These are phyloP conservation scores for Chlamydomonas eustigma DNA, from an alignment of 139 green algal genomes.

Conservation along the genomic window DNA sequence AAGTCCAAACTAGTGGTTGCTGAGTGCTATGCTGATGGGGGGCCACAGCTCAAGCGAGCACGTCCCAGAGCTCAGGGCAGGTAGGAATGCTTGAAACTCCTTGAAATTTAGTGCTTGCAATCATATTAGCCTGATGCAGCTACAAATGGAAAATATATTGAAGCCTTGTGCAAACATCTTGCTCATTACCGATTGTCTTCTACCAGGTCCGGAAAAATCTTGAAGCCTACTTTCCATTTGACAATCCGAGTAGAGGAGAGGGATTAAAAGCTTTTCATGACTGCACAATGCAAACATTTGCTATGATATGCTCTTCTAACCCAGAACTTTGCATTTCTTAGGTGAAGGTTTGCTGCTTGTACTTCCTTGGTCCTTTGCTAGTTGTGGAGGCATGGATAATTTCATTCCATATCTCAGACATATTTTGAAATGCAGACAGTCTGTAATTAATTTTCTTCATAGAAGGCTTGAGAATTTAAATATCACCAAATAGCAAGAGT, in stretches of 20 bases:
- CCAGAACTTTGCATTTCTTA: too few species aligned
- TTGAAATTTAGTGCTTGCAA: neutral
- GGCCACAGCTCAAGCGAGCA: constrained; percentile 77
- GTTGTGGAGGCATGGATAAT: too few species aligned
- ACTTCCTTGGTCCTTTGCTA: too few species aligned
- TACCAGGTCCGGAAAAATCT: constrained; percentile 37
- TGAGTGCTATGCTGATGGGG: constrained; percentile 78
- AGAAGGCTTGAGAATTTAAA: too few species aligned
- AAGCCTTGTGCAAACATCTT: neutral
- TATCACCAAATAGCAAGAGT: too few species aligned
- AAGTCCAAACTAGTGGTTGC: constrained; percentile 83
- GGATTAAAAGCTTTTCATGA: too few species aligned
- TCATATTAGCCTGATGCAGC: neutral
- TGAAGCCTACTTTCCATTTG: constrained; percentile 79
- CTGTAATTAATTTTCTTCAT: too few species aligned
- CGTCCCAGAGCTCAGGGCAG: constrained; percentile 75
- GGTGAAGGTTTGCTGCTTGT: too few species aligned
- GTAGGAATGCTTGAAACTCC: constrained; percentile 27
- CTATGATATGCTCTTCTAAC: too few species aligned
- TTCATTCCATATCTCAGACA: too few species aligned
- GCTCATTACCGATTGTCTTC: neutral
- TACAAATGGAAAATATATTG: constrained; percentile 9
- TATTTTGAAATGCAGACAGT: too few species aligned
- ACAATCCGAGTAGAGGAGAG: constrained; percentile 64
- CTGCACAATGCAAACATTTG: too few species aligned